Conservation (phyloP, 768 basidiomycete species). For the Candolleomyces aberdarensis region DNA sequence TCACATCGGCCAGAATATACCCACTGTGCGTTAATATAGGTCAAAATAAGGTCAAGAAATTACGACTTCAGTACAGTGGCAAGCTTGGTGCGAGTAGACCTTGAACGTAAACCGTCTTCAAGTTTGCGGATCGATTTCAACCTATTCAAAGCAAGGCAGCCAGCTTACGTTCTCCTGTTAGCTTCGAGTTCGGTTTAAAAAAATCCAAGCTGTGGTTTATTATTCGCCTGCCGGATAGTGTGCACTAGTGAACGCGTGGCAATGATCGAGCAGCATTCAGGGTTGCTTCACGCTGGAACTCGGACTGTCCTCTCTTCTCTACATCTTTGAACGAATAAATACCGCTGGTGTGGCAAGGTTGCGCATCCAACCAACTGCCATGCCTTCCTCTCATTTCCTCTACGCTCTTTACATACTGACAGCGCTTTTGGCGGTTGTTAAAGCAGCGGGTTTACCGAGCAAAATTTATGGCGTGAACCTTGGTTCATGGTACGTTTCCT, state of each 20-base stretch:
- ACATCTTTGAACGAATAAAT: background rate
- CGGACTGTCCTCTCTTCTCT: background rate
- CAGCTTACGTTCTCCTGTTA: too few relatives aligned
- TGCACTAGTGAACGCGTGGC: background rate
- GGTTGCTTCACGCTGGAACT: background rate
- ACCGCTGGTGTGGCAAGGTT: background rate
- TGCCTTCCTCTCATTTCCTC: slow-evolving; percentile 17
- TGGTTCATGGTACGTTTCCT: slow-evolving; percentile 51
- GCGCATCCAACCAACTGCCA: slow-evolving; percentile 7
- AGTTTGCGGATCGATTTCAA: too few relatives aligned
- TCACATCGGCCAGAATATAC: too few relatives aligned
- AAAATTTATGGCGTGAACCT: slow-evolving; percentile 75
- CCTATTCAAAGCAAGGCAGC: too few relatives aligned
- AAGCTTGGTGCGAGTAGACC: too few relatives aligned
- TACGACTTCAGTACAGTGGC: too few relatives aligned
- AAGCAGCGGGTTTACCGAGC: slow-evolving; percentile 24
- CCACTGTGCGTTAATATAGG: too few relatives aligned
- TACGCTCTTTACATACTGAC: slow-evolving; percentile 17
- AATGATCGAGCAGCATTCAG: background rate
- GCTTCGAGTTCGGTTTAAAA: too few relatives aligned
- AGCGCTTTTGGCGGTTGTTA: slow-evolving; percentile 12
- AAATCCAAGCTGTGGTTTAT: too few relatives aligned
- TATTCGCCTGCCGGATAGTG: too few relatives aligned
- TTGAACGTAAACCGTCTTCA: too few relatives aligned
- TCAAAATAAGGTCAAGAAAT: too few relatives aligned